A percentile compares a stretch with the other conserved stretches of the same genome.
Evolutionary conservation across 495 filamentous ascomycete species (phyloP).

Genomic region (Aspergillus ellipticus): DNA sequence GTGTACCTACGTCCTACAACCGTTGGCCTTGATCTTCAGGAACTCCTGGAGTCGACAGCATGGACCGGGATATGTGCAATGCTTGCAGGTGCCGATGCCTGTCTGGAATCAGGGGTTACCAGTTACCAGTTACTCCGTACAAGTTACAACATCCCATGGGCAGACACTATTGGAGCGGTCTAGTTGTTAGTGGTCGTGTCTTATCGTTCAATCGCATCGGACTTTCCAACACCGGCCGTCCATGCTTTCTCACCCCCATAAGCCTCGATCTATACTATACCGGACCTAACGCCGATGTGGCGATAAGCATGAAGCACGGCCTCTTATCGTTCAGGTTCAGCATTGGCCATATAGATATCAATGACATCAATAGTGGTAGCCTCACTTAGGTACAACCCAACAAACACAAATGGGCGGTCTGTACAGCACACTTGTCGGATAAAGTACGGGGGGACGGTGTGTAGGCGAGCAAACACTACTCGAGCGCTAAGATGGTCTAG

Average conservation of each 20-base stretch:
- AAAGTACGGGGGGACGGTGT: neutral
- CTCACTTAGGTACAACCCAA: neutral
- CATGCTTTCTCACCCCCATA: neutral
- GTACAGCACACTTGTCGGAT: neutral
- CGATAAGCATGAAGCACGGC: slow-evolving; percentile 6
- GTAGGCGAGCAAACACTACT: neutral
- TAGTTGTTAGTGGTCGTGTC: neutral
- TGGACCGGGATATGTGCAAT: neutral
- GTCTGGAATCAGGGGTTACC: neutral
- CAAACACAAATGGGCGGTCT: slow-evolving; percentile 1
- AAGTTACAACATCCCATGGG: neutral
- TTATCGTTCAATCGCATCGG: neutral
- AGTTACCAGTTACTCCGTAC: too few relatives aligned
- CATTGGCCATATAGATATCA: slow-evolving; percentile 3
- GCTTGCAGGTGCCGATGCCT: neutral
- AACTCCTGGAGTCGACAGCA: neutral
- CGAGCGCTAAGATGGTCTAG: neutral
- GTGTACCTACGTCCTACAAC: too few relatives aligned
- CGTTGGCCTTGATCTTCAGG: neutral
- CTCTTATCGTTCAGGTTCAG: neutral
- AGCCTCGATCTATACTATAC: slow-evolving; percentile 1
- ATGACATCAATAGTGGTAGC: slow-evolving; percentile 2
- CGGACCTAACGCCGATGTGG: neutral
- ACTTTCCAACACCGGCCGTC: neutral
- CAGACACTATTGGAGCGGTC: neutral